Evolutionary conservation across 805 yeast genomes (phyloP).

Genomic region (Zygoascus flipseniorum): DNA sequence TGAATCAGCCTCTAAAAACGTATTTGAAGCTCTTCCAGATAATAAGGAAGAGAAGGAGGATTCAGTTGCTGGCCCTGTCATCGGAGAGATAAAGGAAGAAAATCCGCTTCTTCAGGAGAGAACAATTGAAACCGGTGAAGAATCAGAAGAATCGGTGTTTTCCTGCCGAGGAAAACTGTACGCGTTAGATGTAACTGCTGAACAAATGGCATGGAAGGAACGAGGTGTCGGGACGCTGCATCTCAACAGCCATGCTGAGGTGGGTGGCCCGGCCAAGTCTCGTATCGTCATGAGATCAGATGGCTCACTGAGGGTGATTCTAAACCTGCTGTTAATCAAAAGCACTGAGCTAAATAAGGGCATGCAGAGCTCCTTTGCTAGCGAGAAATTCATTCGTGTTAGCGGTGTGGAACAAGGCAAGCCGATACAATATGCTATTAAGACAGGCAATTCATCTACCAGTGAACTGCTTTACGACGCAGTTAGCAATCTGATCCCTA

Average conservation of each 20-base stretch:
- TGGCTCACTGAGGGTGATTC: constrained; percentile 71
- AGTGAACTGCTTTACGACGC: constrained; percentile 49
- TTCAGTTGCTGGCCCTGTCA: not conserved
- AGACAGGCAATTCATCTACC: constrained; percentile 53
- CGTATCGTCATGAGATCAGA: constrained; percentile 88
- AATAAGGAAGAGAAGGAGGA: not conserved
- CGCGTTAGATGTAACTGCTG: constrained; percentile 55
- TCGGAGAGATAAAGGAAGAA: not conserved
- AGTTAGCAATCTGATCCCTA: constrained; percentile 15
- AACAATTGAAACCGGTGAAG: constrained; percentile 78
- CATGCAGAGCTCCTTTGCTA: constrained; percentile 72
- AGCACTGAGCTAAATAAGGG: constrained; percentile 66
- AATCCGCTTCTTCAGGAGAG: constrained; percentile 20
- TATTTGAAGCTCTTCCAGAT: not conserved
- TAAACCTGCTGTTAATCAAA: constrained; percentile 60
- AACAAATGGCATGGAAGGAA: constrained; percentile 87
- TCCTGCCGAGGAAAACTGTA: constrained; percentile 73
- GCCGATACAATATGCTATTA: constrained; percentile 79
- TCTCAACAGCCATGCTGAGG: constrained; percentile 41
- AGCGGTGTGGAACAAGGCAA: constrained; percentile 54
- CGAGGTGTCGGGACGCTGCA: constrained; percentile 87
- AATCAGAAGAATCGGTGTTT: constrained; percentile 62
- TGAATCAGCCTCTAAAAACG: not conserved
- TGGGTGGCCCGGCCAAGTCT: constrained; percentile 30
- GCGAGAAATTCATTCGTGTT: constrained; percentile 76